A percentile compares a stretch with the other conserved stretches of the same genome.
Conservation (phyloP, 2,329 filamentous ascomycete species). For the Cladosporium sp. region DNA sequence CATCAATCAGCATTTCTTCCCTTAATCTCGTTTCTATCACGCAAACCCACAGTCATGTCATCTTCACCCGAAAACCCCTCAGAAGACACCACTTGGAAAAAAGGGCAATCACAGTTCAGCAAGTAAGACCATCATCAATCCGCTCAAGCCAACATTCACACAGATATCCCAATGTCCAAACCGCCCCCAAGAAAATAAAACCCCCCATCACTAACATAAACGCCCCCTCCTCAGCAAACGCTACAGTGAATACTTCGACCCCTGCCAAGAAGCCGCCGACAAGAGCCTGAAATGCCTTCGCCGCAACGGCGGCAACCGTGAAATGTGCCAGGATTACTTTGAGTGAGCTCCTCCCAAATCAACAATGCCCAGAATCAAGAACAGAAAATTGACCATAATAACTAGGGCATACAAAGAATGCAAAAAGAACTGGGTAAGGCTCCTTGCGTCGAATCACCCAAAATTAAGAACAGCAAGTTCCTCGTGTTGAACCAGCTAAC, state of each 20-base stretch:
- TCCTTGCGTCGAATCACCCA: no score
- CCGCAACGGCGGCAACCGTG: conserved; percentile 77
- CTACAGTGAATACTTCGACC: conserved; percentile 87
- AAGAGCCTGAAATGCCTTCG: conserved; percentile 82
- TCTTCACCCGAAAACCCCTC: background rate
- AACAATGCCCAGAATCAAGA: background rate
- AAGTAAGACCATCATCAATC: no score
- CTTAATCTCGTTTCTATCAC: no score
- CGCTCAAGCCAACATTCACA: no score
- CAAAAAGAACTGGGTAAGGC: conserved; percentile 84
- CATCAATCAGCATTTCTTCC: background rate
- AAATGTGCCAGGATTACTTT: conserved; percentile 94
- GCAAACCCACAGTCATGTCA: background rate
- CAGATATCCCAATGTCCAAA: no score
- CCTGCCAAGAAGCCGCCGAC: conserved; percentile 86
- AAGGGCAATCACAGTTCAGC: conserved; percentile 7
- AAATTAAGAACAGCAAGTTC: no score
- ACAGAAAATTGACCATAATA: no score
- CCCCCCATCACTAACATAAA: background rate
- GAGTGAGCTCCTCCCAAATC: conserved; percentile 76
- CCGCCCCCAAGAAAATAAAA: no score
- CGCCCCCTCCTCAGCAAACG: conserved; percentile 60
- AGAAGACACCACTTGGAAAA: conserved; percentile 8
- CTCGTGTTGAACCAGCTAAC: conserved; percentile 15
- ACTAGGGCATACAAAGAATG: conserved; percentile 84